Conservation (phyloP, 2,329 filamentous ascomycete species). For the Rosellinia necatrix region DNA sequence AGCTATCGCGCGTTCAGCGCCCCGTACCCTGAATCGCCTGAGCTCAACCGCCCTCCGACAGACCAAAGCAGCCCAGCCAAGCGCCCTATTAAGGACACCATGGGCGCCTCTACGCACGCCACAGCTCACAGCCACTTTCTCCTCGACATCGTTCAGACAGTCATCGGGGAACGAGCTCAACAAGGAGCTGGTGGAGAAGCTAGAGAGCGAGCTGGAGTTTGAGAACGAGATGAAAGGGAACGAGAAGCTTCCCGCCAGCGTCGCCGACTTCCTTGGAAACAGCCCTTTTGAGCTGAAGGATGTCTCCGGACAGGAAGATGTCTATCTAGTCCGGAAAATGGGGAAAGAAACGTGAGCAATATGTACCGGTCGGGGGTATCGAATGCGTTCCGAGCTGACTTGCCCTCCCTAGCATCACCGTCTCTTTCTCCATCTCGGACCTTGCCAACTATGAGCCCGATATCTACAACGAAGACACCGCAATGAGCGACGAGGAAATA, state of each 20-base stretch:
- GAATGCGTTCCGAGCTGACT: conserved; percentile 28
- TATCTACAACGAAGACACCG: conserved; percentile 58
- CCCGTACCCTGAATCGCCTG: conserved; percentile 65
- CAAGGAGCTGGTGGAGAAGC: conserved; percentile 82
- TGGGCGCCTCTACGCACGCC: conserved; percentile 45
- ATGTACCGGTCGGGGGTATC: background rate
- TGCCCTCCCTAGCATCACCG: conserved; percentile 63
- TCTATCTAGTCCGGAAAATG: conserved; percentile 80
- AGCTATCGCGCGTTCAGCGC: conserved; percentile 67
- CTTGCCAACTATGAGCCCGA: conserved; percentile 70
- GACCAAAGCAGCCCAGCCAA: conserved; percentile 54
- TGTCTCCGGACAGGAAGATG: conserved; percentile 81
- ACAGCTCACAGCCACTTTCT: conserved; percentile 54
- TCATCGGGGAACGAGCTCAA: conserved; percentile 61
- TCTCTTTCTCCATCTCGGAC: conserved; percentile 85
- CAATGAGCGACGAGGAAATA: conserved; percentile 57
- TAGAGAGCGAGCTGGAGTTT: conserved; percentile 80
- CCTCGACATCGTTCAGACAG: conserved; percentile 51
- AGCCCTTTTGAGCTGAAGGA: conserved; percentile 84
- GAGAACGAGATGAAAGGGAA: conserved; percentile 80
- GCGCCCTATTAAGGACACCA: conserved; percentile 53
- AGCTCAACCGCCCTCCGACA: conserved; percentile 56
- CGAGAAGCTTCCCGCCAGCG: conserved; percentile 72
- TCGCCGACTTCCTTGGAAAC: conserved; percentile 88
- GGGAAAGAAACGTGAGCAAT: conserved; percentile 81